Base-by-base conservation (phyloP, 768 basidiomycete genomes). In the Cystofilobasidium capitatum region DNA sequence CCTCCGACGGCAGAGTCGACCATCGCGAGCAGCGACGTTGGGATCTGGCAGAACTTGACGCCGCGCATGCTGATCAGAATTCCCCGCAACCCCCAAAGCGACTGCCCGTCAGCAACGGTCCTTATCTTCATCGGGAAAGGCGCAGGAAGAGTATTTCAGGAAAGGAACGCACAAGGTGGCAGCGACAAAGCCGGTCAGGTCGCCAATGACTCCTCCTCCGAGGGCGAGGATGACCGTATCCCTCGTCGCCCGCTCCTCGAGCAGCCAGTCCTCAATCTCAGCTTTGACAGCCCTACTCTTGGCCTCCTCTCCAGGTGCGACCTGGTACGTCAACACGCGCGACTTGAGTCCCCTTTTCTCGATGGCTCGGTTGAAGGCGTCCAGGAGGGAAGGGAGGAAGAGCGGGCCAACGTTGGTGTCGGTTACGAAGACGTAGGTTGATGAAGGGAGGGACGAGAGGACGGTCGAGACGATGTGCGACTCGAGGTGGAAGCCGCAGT, bases 1-100 rank as follows among this genome's bases (percentile, higher is more conserved):
- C 96, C 94, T 7, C 96, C 96, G 51, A 99, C 86, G 69, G 90
- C 87, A 0, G 93, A 97, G 78, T 99, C 96, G 29, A 99, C 96
- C 96, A 99, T 99, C 8, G 93, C 91, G 67, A 99, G 83, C 1
- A 99, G 81, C 0, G 93, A 96, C 0, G 96, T 97, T 0, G 96
- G 96, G 64, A 99, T 89, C 79, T 99, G 96, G 26, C 90, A 86
- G 78, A 94, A 89, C 65, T 88, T 88, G 29, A 98, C 85, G 9
- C 96, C 96, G 62, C 96, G 88, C 96, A 99, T 99, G 79, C 92
- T 94, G 70, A 1, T 51, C 47, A 51, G 29, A 42, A 65, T 3
- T 57, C 62, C n/a, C 33, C 24, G n/a, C 26, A n/a, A n/a, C n/a
- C n/a, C n/a, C n/a, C n/a, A n/a, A n/a, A n/a, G 63, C 39, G 39